Conservation (phyloP, 202 grass and related monocot genomes). For the Panicum virgatum region DNA sequence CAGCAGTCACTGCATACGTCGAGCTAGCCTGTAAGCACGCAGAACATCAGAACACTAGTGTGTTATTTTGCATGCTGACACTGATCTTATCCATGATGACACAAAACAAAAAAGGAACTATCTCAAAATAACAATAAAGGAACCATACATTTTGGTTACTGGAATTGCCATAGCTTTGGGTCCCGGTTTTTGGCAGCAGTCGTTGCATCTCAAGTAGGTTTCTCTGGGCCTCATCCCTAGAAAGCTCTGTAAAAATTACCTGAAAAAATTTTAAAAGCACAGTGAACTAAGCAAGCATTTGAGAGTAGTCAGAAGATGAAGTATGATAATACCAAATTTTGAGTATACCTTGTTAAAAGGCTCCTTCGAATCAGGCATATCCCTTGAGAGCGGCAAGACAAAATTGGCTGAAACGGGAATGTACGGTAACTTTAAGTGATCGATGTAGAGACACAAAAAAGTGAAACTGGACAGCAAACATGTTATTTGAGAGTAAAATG, state of each 20-base stretch:
- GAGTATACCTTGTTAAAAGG: conserved; percentile 61
- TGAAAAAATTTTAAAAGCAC: conserved; percentile 29
- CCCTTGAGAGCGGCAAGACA: conserved; percentile 55
- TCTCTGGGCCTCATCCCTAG: conserved; percentile 58
- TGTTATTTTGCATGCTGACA: neutral
- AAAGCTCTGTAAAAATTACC: conserved; percentile 65
- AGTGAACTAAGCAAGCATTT: conserved; percentile 11
- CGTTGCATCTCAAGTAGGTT: conserved; percentile 54
- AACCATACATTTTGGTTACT: conserved; percentile 44
- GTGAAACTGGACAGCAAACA: neutral
- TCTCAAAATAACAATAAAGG: conserved; percentile 1
- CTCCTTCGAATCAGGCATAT: conserved; percentile 55
- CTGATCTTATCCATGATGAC: conserved; percentile 3
- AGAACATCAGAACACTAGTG: conserved; percentile 9
- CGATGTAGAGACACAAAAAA: conserved; percentile 1
- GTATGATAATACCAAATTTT: neutral
- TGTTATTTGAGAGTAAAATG: neutral
- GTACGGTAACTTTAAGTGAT: neutral
- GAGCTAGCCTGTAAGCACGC: conserved; percentile 40
- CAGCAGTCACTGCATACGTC: conserved; percentile 23
- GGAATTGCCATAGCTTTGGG: conserved; percentile 32
- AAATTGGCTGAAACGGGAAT: conserved; percentile 58
- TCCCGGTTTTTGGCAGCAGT: conserved; percentile 20
- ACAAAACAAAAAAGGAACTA: neutral
- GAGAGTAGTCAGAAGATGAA: neutral